Evolutionary conservation across 129 eudicot genomes (phyloP).

Genomic region (Flaveria trinervia): DNA sequence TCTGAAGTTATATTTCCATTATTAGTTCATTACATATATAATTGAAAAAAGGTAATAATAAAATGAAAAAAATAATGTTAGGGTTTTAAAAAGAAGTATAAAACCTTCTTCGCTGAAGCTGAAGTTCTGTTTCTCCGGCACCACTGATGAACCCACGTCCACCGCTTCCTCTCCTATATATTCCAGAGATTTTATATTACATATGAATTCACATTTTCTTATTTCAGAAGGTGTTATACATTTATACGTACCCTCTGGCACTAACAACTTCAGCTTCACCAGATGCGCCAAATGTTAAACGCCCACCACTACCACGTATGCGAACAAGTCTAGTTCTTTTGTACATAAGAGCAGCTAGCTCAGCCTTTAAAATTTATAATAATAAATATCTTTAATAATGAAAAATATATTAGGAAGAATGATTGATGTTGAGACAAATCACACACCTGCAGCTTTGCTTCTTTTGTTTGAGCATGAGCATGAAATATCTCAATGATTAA

Average conservation of each 20-base stretch:
- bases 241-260: slow-evolving; percentile 79
- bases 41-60: neutral
- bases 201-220: neutral
- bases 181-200: neutral
- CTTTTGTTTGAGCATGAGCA: slow-evolving; percentile 99
- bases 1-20: slow-evolving; percentile 43
- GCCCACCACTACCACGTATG: slow-evolving; percentile 79
- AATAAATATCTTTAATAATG: neutral
- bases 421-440: slow-evolving; percentile 7
- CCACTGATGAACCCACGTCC: slow-evolving; percentile 96
- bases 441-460: slow-evolving; percentile 87
- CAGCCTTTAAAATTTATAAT: slow-evolving; percentile 54
- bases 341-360: slow-evolving; percentile 97
- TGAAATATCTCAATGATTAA: slow-evolving; percentile 90
- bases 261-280: slow-evolving; percentile 98
- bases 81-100: neutral
- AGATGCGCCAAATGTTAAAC: slow-evolving; percentile 65
- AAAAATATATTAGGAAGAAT: slow-evolving; percentile 16
- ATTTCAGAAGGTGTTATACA: neutral
- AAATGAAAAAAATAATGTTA: neutral
- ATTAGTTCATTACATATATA: neutral
- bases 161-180: slow-evolving; percentile 94
- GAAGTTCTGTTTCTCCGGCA: slow-evolving; percentile 98
- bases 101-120: slow-evolving; percentile 97
- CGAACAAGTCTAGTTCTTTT: slow-evolving; percentile 94